Conservation (phyloP, 768 basidiomycete genomes). For the Phaeolepiota aurea region DNA sequence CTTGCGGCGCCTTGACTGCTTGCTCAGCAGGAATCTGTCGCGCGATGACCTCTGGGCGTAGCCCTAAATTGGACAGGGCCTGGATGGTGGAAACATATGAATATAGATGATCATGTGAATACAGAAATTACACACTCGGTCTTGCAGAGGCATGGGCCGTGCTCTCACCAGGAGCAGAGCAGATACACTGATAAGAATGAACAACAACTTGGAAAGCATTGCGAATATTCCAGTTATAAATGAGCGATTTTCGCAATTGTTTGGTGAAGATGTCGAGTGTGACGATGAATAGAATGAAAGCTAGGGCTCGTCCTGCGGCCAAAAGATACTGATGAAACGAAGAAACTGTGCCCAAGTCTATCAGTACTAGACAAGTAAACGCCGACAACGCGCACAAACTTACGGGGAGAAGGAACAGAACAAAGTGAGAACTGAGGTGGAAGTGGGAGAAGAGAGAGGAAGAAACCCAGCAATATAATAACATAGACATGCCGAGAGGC, state of each 20-base stretch:
- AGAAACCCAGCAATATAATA: no score
- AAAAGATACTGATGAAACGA: conserved; percentile 18
- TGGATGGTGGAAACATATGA: not conserved
- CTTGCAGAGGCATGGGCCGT: not conserved
- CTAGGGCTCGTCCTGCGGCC: conserved; percentile 26
- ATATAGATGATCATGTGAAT: not conserved
- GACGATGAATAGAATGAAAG: conserved; percentile 12
- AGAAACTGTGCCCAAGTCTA: no score
- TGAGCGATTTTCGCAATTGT: no score
- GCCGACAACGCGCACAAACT: conserved; percentile 4
- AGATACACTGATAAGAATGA: no score
- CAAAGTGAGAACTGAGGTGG: no score
- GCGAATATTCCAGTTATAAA: no score
- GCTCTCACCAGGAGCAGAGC: no score
- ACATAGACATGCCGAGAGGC: conserved; percentile 12
- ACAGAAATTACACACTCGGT: not conserved
- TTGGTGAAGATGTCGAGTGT: conserved; percentile 8
- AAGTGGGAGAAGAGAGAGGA: no score
- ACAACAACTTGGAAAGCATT: no score
- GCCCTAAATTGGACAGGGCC: not conserved
- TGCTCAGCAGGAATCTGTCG: not conserved
- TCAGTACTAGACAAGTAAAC: no score
- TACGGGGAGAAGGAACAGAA: conserved; percentile 7
- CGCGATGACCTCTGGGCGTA: not conserved
- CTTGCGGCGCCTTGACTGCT: not conserved